Conservation (phyloP, 2,329 filamentous ascomycete genomes). For the Hawksworthiomyces lignivorus region DNA sequence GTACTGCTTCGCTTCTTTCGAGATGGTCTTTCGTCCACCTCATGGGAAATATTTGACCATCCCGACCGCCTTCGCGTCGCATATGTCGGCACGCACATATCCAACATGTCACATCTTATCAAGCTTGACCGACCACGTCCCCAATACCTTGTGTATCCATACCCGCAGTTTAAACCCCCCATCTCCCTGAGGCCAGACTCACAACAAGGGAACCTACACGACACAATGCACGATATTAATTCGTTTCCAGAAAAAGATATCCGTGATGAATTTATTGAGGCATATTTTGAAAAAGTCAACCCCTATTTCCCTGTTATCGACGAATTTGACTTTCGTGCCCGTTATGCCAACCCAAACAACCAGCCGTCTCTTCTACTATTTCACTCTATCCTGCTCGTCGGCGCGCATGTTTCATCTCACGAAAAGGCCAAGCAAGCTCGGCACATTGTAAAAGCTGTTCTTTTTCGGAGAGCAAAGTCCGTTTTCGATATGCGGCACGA, state of each 20-base stretch:
- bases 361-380: slow-evolving; percentile 7
- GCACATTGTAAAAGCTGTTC: slow-evolving; percentile 7
- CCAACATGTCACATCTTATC: slow-evolving; percentile 12
- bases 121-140: slow-evolving; percentile 8
- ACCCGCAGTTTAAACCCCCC: slow-evolving; percentile 9
- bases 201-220: no score
- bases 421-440: slow-evolving; percentile 4
- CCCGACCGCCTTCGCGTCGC: slow-evolving; percentile 5
- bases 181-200: background rate
- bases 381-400: slow-evolving; percentile 7
- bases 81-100: slow-evolving; percentile 8
- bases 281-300: slow-evolving; percentile 10
- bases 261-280: slow-evolving; percentile 11
- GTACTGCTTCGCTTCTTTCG: slow-evolving; percentile 10
- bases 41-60: slow-evolving; percentile 8
- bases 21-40: slow-evolving; percentile 7
- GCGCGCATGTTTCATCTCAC: slow-evolving; percentile 8
- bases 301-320: slow-evolving; percentile 12
- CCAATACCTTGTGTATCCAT: slow-evolving; percentile 9
- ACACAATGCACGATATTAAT: no score
- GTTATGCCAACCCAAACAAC: slow-evolving; percentile 5
- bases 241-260: slow-evolving; percentile 11
- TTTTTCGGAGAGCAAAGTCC: slow-evolving; percentile 8
- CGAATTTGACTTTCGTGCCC: slow-evolving; percentile 7
- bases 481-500: slow-evolving; percentile 12